Percentiles rank a stretch among this genome's conserved stretches.
Evolutionary conservation across 805 yeast genomes (phyloP).

Genomic region (Metschnikowia anglica): DNA sequence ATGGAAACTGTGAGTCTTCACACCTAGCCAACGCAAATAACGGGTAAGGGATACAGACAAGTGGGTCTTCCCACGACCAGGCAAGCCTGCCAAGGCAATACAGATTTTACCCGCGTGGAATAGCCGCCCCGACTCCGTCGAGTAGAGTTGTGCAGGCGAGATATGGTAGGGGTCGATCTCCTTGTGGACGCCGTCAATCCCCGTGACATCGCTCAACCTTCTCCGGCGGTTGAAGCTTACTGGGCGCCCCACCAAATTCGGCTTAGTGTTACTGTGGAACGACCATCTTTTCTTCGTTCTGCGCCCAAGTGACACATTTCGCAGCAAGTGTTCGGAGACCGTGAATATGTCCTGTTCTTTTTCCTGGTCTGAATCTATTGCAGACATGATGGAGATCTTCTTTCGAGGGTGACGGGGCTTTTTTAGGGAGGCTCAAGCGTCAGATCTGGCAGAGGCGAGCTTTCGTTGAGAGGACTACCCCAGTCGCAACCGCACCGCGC

Average conservation of each 20-base stretch:
- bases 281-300: conserved; percentile 45
- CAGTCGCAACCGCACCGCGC: conserved; percentile 1
- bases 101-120: conserved; percentile 95
- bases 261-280: conserved; percentile 37
- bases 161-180: conserved; percentile 59
- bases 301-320: conserved; percentile 30
- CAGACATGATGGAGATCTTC: conserved; percentile 17
- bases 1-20: conserved; percentile 72
- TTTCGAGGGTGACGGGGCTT: no score
- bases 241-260: conserved; percentile 39
- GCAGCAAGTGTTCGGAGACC: conserved; percentile 34
- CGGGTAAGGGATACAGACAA: conserved; percentile 88
- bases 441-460: background rate
- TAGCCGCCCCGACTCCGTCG: conserved; percentile 87
- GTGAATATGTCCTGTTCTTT: conserved; percentile 34
- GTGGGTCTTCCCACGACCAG: conserved; percentile 95
- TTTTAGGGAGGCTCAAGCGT: no score
- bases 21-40: conserved; percentile 94
- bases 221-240: conserved; percentile 28
- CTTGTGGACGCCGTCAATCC: conserved; percentile 63
- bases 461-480: background rate
- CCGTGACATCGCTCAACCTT: conserved; percentile 41
- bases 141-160: conserved; percentile 89
- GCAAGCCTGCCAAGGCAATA: conserved; percentile 85
- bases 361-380: conserved; percentile 33